phyloP scores from a whole-genome alignment of 768 basidiomycete genomes.

The Collybia mongolica region DNA sequence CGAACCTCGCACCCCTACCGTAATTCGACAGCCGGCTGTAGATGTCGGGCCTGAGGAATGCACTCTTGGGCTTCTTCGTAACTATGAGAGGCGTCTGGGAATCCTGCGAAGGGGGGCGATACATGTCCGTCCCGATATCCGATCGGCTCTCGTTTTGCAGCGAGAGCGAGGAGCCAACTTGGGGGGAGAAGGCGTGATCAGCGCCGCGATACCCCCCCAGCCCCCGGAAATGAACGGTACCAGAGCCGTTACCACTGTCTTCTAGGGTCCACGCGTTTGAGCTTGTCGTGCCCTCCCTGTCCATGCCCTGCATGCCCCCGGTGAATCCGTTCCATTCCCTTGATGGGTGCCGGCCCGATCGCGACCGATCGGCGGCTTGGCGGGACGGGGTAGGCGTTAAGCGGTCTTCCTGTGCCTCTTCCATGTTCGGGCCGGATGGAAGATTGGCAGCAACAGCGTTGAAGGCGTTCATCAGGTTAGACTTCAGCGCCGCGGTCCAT shows the following conservation, averaged over 20 bases:
- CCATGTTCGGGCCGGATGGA: constrained; percentile 12
- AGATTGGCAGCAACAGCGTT: constrained; percentile 47
- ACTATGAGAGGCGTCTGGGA: constrained; percentile 14
- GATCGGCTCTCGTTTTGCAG: constrained; percentile 3
- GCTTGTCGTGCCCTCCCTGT: constrained; percentile 4
- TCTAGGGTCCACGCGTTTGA: constrained; percentile 38
- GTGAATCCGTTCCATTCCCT: too few relatives aligned
- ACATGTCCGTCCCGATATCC: constrained; percentile 5
- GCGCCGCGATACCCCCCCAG: constrained; percentile 11
- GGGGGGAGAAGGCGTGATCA: constrained; percentile 8
- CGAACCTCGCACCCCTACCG: constrained; percentile 1
- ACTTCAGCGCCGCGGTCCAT: constrained; percentile 42
- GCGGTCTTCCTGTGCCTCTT: constrained; percentile 16
- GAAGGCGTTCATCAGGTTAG: constrained; percentile 47
- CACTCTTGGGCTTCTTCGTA: constrained; percentile 10
- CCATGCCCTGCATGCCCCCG: neutral
- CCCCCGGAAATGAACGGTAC: constrained; percentile 35
- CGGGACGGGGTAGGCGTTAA: constrained; percentile 22
- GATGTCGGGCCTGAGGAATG: constrained; percentile 8
- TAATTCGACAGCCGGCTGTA: constrained; percentile 4
- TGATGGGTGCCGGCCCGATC: constrained; percentile 11
- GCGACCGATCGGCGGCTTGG: constrained; percentile 10
- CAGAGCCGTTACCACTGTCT: constrained; percentile 35
- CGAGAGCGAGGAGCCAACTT: neutral
- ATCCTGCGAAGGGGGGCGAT: constrained; percentile 11